Evolutionary conservation across 306 rosid species (phyloP), one percentile per base, ranked within the genome.

Genomic region (Quercus alba): DNA sequence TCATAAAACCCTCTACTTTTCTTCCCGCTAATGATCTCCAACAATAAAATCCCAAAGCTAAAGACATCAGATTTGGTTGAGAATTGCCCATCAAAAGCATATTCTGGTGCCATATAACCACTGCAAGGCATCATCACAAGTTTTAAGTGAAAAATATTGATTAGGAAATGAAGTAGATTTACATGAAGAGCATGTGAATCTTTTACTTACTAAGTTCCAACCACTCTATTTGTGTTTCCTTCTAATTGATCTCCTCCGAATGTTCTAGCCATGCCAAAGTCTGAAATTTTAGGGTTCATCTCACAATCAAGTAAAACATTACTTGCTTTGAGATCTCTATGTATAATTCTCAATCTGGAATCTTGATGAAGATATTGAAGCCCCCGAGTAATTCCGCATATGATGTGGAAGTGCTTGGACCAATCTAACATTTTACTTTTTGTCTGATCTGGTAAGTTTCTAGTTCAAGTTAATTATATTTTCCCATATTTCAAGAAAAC

Each of bases 81-180:
- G 58, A 89, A 89, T 56, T 52, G 77, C 4, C 94, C 97, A 6
- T 82, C 84, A 5, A 79, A 28, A 2, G 88, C 93, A 28, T 83
- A 91, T 46, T 91, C 91, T 0, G 91, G 90, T 68, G 90, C 86
- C 84, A 91, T 89, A 55, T 89, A 91, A 9, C 93, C 92, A 71
- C 93, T 89, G 81, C 28, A 79, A 67, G 6, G 20, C 1, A 58
- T 72, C 5, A 15, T 72, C 5, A 15, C 31, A 25, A 31, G 6
- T 17, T 44, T n/a, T 5, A 8, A 21, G 12, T 12, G 2, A 52
- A 4, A 9, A 76, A 12, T 10, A 46, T 7, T 18, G 57, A 55
- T 20, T 14, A 31, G 9, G 8, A 18, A 33, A 46, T 46, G 54
- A 46, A 46, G 54, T 46, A 46, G 13, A 46, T 46, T 46, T 46